Percentiles rank a stretch among this genome's conserved stretches.
Evolutionary conservation across 2,329 filamentous ascomycete species (phyloP).

Genomic region (Pseudogymnoascus sp.): DNA sequence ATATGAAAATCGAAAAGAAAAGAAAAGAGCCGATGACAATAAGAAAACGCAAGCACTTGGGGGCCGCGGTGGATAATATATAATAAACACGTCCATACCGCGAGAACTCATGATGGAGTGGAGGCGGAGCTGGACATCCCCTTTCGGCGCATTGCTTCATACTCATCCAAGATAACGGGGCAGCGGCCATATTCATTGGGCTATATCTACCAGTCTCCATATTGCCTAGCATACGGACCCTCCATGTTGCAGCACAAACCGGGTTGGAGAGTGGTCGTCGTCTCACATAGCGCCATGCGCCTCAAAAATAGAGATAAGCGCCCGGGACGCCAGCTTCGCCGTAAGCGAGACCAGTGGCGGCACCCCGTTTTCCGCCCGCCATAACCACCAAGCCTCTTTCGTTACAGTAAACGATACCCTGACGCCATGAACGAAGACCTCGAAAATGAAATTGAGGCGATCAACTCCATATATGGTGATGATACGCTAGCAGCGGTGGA

Average conservation of each 20-base stretch:
- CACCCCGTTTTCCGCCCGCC: not conserved
- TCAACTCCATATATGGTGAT: slow-evolving; percentile 76
- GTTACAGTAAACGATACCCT: not conserved
- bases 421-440: slow-evolving; percentile 36
- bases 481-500: slow-evolving; percentile 46
- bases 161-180: not conserved
- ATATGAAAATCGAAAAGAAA: not conserved
- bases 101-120: not conserved
- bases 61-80: not conserved
- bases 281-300: not conserved
- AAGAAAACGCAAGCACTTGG: not conserved
- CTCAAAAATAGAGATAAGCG: slow-evolving; percentile 9
- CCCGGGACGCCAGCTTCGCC: not conserved
- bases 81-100: not conserved
- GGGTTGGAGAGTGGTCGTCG: not conserved
- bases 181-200: slow-evolving; percentile 1
- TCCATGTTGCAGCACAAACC: not conserved
- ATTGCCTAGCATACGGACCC: not conserved
- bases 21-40: not conserved
- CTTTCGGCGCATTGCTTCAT: not conserved
- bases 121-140: not conserved
- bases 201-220: not conserved
- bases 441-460: slow-evolving; percentile 66
- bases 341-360: slow-evolving; percentile 5
- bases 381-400: not conserved